phyloP scores from a whole-genome alignment of 139 green algal species.

The Yamagishiella unicocca region DNA sequence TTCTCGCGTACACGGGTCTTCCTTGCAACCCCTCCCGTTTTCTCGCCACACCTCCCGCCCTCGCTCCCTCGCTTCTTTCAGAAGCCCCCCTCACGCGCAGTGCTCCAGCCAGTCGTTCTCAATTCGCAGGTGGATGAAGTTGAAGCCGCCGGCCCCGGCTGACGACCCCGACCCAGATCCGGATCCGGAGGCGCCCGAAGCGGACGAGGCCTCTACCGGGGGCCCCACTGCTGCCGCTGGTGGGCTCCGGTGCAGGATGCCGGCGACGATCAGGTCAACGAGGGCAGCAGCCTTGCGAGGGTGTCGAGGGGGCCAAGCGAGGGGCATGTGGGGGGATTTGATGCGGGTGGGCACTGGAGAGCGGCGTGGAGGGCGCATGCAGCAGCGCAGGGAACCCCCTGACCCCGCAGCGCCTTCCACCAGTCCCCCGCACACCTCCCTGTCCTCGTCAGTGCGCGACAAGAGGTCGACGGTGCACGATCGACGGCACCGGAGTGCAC shows the following conservation, averaged over 20 bases:
- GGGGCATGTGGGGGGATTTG: not conserved
- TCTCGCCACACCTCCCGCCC: not conserved
- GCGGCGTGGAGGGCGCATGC: not conserved
- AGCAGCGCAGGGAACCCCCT: not conserved
- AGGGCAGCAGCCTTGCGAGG: not conserved
- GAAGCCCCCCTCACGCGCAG: conserved; percentile 28
- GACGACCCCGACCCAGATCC: not conserved
- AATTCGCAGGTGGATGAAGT: conserved; percentile 61
- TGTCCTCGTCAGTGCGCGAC: too few species aligned
- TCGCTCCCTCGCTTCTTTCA: not conserved
- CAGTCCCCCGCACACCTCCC: too few species aligned
- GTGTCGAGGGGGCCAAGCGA: not conserved
- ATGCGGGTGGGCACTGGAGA: not conserved
- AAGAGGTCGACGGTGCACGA: too few species aligned
- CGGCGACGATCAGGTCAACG: not conserved
- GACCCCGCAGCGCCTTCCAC: too few species aligned
- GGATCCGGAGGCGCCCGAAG: conserved; percentile 57
- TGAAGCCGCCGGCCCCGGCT: conserved; percentile 16
- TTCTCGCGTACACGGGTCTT: too few species aligned
- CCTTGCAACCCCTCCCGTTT: not conserved
- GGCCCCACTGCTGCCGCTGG: not conserved
- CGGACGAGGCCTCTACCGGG: conserved; percentile 33
- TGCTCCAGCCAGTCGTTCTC: conserved; percentile 65
- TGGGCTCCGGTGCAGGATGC: not conserved
- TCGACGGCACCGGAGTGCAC: too few species aligned